Conservation (phyloP, 2,329 filamentous ascomycete genomes). For the Ascochyta clinopodiicola region DNA sequence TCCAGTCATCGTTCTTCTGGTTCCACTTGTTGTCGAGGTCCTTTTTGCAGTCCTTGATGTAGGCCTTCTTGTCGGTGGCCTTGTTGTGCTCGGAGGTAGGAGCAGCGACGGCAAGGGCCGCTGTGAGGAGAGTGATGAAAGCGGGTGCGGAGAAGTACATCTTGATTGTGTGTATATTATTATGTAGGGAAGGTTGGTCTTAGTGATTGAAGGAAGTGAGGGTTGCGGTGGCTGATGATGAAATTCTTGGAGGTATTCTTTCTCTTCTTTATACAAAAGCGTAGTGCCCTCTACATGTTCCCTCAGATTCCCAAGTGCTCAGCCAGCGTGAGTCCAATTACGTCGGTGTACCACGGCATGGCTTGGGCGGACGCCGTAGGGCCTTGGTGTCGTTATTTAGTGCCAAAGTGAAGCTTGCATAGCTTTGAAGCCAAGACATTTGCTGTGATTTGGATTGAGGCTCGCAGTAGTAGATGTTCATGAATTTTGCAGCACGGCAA, state of each 20-base stretch:
- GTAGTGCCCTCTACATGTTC: conserved; percentile 9
- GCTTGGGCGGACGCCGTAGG: conserved; percentile 7
- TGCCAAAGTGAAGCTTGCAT: conserved; percentile 14
- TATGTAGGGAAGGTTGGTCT: background rate
- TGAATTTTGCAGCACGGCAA: conserved; percentile 3
- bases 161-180: conserved; percentile 1
- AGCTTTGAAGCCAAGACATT: conserved; percentile 24
- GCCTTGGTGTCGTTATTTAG: conserved; percentile 22
- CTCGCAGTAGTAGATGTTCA: background rate
- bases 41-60: conserved; percentile 28
- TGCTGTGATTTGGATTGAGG: conserved; percentile 17
- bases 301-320: background rate
- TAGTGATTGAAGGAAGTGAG: background rate
- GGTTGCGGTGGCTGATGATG: conserved; percentile 12
- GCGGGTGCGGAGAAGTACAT: conserved; percentile 35
- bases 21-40: conserved; percentile 33
- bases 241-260: background rate
- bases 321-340: conserved; percentile 18
- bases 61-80: conserved; percentile 9
- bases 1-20: conserved; percentile 28
- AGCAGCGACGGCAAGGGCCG: conserved; percentile 29
- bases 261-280: conserved; percentile 26
- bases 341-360: conserved; percentile 20
- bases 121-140: conserved; percentile 26
- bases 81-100: conserved; percentile 18